Evolutionary conservation across 2,329 filamentous ascomycete genomes (phyloP).

Genomic region (Seiridium unicorne): DNA sequence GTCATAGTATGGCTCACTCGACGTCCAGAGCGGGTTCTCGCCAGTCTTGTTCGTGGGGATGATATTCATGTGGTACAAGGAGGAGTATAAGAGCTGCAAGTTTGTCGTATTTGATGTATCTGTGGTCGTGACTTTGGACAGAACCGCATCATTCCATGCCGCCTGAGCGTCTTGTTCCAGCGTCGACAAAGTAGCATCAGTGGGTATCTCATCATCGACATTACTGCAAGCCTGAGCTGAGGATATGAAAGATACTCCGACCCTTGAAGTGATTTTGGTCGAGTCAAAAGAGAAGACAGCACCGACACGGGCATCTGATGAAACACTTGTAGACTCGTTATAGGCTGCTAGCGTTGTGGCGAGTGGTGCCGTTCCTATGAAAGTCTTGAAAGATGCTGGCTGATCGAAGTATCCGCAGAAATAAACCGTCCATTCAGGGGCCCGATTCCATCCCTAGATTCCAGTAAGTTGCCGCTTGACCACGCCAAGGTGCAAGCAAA

Average conservation of each 20-base stretch:
- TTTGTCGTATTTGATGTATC: constrained; percentile 51
- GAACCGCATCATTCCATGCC: constrained; percentile 60
- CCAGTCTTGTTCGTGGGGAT: constrained; percentile 70
- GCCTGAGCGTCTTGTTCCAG: constrained; percentile 46
- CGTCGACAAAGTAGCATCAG: constrained; percentile 36
- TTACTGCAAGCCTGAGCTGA: constrained; percentile 57
- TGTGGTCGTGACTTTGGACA: constrained; percentile 62
- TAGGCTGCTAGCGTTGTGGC: constrained; percentile 29
- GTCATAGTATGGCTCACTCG: constrained; percentile 67
- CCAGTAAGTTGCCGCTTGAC: no score
- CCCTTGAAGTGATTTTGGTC: constrained; percentile 49
- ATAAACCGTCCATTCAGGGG: constrained; percentile 61
- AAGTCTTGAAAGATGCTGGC: constrained; percentile 42
- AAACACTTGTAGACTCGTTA: constrained; percentile 9
- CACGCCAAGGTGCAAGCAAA: no score
- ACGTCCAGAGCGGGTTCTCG: constrained; percentile 67
- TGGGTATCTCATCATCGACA: constrained; percentile 55
- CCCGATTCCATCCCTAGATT: constrained; percentile 58
- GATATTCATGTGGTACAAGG: constrained; percentile 68
- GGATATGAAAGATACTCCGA: constrained; percentile 70
- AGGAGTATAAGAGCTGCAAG: constrained; percentile 62
- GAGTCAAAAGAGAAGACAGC: constrained; percentile 54
- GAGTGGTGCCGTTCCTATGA: constrained; percentile 34
- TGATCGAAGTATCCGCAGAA: constrained; percentile 62
- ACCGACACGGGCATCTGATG: constrained; percentile 36